phyloP scores from a whole-genome alignment of 2,329 filamentous ascomycete species.

The Sporothrix curviconia region DNA sequence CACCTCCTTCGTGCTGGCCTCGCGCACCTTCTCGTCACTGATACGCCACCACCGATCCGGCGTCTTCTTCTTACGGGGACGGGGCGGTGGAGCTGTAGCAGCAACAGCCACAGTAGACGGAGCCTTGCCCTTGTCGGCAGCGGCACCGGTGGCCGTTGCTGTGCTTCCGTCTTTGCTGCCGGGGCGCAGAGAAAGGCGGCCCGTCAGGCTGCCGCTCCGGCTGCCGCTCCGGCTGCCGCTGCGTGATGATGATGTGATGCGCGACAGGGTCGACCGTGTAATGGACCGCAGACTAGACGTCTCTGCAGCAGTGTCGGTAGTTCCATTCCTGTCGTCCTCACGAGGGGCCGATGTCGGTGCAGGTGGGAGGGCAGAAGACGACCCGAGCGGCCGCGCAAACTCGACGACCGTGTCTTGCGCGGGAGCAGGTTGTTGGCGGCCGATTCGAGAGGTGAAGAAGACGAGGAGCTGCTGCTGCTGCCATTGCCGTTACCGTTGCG shows the following conservation, averaged over 20 bases:
- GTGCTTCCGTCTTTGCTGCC: conserved; percentile 5
- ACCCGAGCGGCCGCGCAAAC: conserved; percentile 10
- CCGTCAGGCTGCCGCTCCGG: background rate
- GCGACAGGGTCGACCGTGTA: conserved; percentile 47
- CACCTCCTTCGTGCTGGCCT: conserved; percentile 87
- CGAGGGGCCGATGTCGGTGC: conserved; percentile 23
- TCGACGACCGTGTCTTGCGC: conserved; percentile 3
- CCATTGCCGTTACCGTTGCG: conserved; percentile 12
- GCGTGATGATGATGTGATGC: conserved; percentile 33
- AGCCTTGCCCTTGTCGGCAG: background rate
- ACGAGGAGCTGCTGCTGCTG: background rate
- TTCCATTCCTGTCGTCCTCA: conserved; percentile 20
- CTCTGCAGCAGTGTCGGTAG: conserved; percentile 38
- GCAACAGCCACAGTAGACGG: background rate
- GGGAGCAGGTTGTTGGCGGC: background rate
- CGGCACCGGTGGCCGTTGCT: background rate
- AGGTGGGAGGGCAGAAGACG: conserved; percentile 14
- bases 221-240: conserved; percentile 27
- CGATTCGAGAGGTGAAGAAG: too few relatives aligned
- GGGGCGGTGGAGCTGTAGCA: background rate
- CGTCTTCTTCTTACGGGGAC: conserved; percentile 37
- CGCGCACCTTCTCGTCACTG: conserved; percentile 93
- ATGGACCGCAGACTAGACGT: conserved; percentile 49
- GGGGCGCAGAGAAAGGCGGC: conserved; percentile 1
- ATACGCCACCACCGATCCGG: conserved; percentile 93